Evolutionary conservation across 2,329 filamentous ascomycete species (phyloP), one percentile per base, ranked within the genome.

Genomic region (Aspergillus quadricinctus): DNA sequence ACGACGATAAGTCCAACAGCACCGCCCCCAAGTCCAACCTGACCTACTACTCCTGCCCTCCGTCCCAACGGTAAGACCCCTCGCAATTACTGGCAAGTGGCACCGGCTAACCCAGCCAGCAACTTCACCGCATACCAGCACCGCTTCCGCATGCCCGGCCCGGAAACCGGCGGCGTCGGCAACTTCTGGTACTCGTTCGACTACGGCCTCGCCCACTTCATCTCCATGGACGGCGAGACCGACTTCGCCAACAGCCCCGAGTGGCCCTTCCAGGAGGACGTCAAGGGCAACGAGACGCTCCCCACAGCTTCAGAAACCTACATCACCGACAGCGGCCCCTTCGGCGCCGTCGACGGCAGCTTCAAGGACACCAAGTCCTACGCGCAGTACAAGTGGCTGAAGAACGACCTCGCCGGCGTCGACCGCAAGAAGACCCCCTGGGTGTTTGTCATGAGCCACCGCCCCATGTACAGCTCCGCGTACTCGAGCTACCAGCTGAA

Each of bases 131-230:
- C 77, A 5, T 81, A 72, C 66, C 77, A 80, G 61, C 69, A 81
- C 65, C 78, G 79, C 48, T 82, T 81, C 73, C 74, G 75, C 52
- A 81, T 81, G 77, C 78, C 79, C 1, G 80, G 80, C 25, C 57
- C 62, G 1, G 78, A 81, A 60, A 72, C 71, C 9, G 76, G 76
- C 3, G 80, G 80, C 35, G 77, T 80, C 9, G 72, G 77, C 52
- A 81, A 81, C 72, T 78, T 81, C 62, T 81, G 80, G 80, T 81
- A 82, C 68, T 80, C 77, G 1, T 82, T 81, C 61, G 79, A 82
- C 69, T 81, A 81, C 60, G 80, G 80, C 25, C 69, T 81, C n/a
- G 79, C 77, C 2, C 80, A 82, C 63, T 81, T 81, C 57, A 68
- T 81, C 58, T 68, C 75, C 19, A 66, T 82, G 28, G 71, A 81